Conservation (phyloP, 2,329 filamentous ascomycete species). For the Colletotrichum tropicale region DNA sequence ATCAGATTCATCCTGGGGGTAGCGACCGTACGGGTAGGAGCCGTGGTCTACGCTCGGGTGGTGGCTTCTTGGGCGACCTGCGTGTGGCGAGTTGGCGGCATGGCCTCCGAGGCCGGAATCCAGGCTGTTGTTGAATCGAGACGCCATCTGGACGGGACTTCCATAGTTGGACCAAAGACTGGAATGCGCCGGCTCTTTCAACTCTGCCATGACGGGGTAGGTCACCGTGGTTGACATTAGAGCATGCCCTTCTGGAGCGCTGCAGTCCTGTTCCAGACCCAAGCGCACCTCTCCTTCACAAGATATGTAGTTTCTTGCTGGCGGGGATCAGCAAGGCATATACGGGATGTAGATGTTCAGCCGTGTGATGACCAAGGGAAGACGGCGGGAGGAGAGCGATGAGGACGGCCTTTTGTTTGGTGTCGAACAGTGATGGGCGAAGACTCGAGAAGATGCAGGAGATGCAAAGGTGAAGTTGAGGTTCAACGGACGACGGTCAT, state of each 20-base stretch:
- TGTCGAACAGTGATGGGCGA: slow-evolving; percentile 4
- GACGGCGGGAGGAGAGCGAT: background rate
- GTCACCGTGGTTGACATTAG: slow-evolving; percentile 67
- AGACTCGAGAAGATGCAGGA: slow-evolving; percentile 12
- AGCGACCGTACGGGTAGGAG: slow-evolving; percentile 57
- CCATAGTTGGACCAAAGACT: slow-evolving; percentile 65
- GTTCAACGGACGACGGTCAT: slow-evolving; percentile 29
- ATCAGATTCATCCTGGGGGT: slow-evolving; percentile 59
- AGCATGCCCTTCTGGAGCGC: slow-evolving; percentile 45
- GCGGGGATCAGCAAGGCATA: slow-evolving; percentile 7
- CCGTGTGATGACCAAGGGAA: background rate
- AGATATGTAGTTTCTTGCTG: slow-evolving; percentile 6
- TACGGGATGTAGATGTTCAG: background rate
- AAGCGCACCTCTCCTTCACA: slow-evolving; percentile 20
- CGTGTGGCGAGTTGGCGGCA: slow-evolving; percentile 50
- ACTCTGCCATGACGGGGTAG: slow-evolving; percentile 67
- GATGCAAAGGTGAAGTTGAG: slow-evolving; percentile 27
- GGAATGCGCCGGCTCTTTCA: slow-evolving; percentile 64
- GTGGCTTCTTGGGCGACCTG: slow-evolving; percentile 54
- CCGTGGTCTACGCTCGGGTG: slow-evolving; percentile 54
- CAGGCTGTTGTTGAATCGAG: slow-evolving; percentile 54
- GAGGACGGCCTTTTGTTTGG: background rate
- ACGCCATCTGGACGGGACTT: slow-evolving; percentile 57
- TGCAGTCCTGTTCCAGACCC: slow-evolving; percentile 18
- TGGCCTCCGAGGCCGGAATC: slow-evolving; percentile 53